A percentile compares a stretch with the other conserved stretches of the same genome.
Evolutionary conservation across 345 rosid species (phyloP).

Genomic region (Populus tremula): DNA sequence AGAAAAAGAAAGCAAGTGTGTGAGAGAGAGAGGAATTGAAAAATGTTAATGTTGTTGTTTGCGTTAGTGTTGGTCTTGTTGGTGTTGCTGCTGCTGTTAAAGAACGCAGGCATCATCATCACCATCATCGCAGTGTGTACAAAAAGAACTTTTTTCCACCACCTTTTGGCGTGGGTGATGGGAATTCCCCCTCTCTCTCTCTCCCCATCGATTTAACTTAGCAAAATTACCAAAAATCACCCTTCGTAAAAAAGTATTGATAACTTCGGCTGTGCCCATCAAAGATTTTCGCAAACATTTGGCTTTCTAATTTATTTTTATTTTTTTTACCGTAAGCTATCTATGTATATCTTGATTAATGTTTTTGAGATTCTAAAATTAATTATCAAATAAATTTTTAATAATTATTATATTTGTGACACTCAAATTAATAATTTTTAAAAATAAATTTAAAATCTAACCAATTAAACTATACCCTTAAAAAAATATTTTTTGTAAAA

Average conservation of each 20-base stretch:
- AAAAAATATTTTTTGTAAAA: no score
- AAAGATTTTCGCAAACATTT: background rate
- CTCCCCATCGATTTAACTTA: background rate
- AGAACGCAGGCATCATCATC: constrained; percentile 60
- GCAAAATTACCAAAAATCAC: constrained; percentile 8
- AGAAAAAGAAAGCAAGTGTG: background rate
- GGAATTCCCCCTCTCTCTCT: constrained; percentile 1
- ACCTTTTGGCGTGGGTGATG: constrained; percentile 49
- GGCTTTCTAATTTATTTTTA: background rate
- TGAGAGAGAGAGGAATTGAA: constrained; percentile 1
- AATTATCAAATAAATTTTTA: no score
- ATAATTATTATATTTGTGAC: no score
- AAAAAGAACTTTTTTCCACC: constrained; percentile 55
- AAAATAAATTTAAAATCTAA: no score
- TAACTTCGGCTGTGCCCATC: background rate
- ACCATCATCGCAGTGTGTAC: constrained; percentile 51
- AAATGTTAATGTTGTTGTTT: constrained; percentile 14
- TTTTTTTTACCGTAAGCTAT: no score
- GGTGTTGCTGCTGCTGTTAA: constrained; percentile 32
- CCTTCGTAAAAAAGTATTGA: background rate
- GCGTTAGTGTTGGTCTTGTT: constrained; percentile 22
- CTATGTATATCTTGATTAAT: no score
- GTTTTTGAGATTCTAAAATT: no score
- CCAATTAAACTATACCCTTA: no score
- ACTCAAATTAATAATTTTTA: no score